These are phyloP conservation scores for Pichia sp. DNA, from an alignment of 1,139 yeast genomes.

Conservation along the genomic window DNA sequence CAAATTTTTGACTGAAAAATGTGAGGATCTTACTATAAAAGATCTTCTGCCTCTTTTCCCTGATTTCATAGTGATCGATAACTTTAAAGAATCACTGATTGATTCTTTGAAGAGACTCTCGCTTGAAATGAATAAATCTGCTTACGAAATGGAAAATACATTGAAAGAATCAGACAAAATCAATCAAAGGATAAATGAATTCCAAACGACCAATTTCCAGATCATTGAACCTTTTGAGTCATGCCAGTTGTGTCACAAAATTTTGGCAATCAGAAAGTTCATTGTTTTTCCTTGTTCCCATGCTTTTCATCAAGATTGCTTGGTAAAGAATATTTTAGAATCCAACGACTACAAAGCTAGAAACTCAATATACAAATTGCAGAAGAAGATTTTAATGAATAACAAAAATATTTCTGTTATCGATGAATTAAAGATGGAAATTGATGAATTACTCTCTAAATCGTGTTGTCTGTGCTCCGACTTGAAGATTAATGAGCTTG, in stretches of 20 bases:
- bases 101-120: constrained; percentile 73
- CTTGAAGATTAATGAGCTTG: constrained; percentile 64
- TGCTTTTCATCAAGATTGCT: constrained; percentile 84
- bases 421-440: constrained; percentile 36
- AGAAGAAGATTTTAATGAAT: constrained; percentile 37
- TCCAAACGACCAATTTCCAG: constrained; percentile 46
- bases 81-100: constrained; percentile 80
- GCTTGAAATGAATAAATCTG: constrained; percentile 54
- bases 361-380: constrained; percentile 55
- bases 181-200: constrained; percentile 51
- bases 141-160: constrained; percentile 75
- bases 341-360: constrained; percentile 69
- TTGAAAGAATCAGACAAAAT: constrained; percentile 60
- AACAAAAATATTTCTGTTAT: constrained; percentile 26
- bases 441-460: constrained; percentile 58
- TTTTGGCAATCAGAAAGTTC: constrained; percentile 70
- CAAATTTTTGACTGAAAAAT: constrained; percentile 45
- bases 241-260: constrained; percentile 65
- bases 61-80: constrained; percentile 74
- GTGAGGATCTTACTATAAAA: constrained; percentile 64
- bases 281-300: constrained; percentile 88
- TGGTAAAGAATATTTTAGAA: constrained; percentile 54
- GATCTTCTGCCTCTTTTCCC: constrained; percentile 85
- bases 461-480: constrained; percentile 85
- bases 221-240: constrained; percentile 81